These are phyloP conservation scores for Trichoderma guizhouense DNA, from an alignment of 2,329 filamentous ascomycete species.

Conservation along the genomic window DNA sequence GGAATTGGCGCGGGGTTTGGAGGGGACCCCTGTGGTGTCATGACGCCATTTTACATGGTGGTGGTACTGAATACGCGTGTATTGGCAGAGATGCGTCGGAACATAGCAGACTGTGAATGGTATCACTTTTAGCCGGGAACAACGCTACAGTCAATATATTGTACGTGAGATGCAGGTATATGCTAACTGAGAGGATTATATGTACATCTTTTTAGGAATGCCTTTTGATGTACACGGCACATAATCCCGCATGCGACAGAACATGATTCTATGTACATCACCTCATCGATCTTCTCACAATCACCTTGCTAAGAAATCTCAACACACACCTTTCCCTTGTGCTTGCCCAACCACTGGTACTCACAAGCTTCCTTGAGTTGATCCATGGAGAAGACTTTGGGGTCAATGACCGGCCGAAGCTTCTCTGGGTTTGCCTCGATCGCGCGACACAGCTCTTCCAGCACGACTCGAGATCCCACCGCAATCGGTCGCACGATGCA, in stretches of 20 bases:
- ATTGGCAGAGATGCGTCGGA: background rate
- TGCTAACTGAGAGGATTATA: background rate
- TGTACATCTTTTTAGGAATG: background rate
- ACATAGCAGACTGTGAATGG: background rate
- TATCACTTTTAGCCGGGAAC: background rate
- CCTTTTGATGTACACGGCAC: background rate
- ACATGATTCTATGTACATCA: background rate
- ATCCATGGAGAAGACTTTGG: background rate
- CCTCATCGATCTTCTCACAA: background rate
- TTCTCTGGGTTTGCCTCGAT: background rate
- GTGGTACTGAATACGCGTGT: background rate
- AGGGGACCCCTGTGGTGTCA: background rate
- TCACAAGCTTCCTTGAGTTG: slow-evolving; percentile 5
- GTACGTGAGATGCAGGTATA: background rate
- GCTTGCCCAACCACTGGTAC: background rate
- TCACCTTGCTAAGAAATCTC: background rate
- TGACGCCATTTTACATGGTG: background rate
- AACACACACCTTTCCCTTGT: slow-evolving; percentile 1
- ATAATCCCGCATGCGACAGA: background rate
- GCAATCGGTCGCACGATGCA: background rate
- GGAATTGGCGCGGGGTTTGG: background rate
- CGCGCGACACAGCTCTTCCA: slow-evolving; percentile 3
- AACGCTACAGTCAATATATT: background rate
- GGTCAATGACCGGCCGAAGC: background rate
- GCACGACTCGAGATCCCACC: background rate